Base-by-base conservation (phyloP, 306 rosid species). In the Prunus dulcis region DNA sequence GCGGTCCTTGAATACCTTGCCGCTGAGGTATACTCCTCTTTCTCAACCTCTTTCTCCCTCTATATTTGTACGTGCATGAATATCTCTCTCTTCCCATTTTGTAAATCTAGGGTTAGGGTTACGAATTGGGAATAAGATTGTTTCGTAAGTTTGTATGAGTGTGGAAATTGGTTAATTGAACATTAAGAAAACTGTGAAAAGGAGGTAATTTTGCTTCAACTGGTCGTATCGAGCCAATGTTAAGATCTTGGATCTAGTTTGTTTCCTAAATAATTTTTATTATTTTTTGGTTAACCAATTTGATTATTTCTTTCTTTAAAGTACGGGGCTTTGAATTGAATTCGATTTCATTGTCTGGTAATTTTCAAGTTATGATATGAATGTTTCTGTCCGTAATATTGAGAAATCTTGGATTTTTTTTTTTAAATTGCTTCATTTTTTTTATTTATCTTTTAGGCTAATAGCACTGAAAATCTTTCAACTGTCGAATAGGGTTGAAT, bases 1-100 rank as follows among this genome's bases (percentile, higher is more conserved):
- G 97, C 96, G 10, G 97, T 93, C 5, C 96, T 93, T 0, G 98
- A 93, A 67, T 94, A 94, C 78, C 94, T 94, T 0, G 97, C 98
- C 0, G 96, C 97, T 0, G 98, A 94, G 93, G 98, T 92, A 75
- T 52, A 6, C 1, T 57, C 1, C 14, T 67, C 66, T 56, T 22
- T 69, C 0, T 52, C 12, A 23, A 22, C 30, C 12, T 6, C 4
- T 51, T 78, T 41, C 0, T 74, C 10, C 52, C 0, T 46, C n/a
- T 18, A 2, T 49, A 17, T 20, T 45, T 1, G 12, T 14, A 18
- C 68, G 3, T 25, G 3, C 19, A 0, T 52, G n/a, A 51, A 14
- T 30, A 14, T 72, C 49, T 30, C 20, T 30, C 25, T 52, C 55
- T 66, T 6, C n/a, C 3, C 17, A 3, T 12, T 23, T 0, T 10